These are phyloP conservation scores for Sclerotinia minor DNA, from an alignment of 2,329 filamentous ascomycete species.

Conservation along the genomic window DNA sequence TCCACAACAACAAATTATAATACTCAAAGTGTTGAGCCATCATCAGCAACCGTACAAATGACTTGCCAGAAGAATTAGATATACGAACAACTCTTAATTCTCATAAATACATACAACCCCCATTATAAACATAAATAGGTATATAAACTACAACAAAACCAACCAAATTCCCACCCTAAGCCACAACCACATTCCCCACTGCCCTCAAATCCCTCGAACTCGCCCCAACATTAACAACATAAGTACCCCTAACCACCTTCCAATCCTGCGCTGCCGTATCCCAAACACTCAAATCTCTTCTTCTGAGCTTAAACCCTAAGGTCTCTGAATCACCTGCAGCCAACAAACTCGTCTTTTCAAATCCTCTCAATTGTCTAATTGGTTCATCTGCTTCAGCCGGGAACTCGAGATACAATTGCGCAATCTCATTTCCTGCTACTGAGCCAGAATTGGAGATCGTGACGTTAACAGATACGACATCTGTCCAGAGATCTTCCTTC, in stretches of 20 bases:
- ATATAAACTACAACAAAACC: too few species aligned
- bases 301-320: slow-evolving; percentile 71
- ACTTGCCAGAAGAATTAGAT: too few species aligned
- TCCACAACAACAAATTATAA: neutral
- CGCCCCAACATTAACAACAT: slow-evolving; percentile 8
- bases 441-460: slow-evolving; percentile 56
- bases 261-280: slow-evolving; percentile 5
- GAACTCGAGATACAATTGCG: slow-evolving; percentile 48
- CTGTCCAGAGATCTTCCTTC: slow-evolving; percentile 53
- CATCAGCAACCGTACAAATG: neutral
- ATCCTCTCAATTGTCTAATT: slow-evolving; percentile 27
- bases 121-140: neutral
- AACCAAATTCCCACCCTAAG: neutral
- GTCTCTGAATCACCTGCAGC: slow-evolving; percentile 29
- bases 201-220: slow-evolving; percentile 10
- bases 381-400: slow-evolving; percentile 26
- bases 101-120: neutral
- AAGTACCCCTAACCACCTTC: neutral
- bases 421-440: slow-evolving; percentile 53
- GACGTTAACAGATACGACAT: slow-evolving; percentile 52
- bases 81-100: neutral
- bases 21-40: too few species aligned
- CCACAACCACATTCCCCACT: neutral
- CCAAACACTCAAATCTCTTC: slow-evolving; percentile 16
- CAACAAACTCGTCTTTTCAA: slow-evolving; percentile 24